Base-by-base conservation (phyloP, 768 basidiomycete species). In the Serendipita vermifera region DNA sequence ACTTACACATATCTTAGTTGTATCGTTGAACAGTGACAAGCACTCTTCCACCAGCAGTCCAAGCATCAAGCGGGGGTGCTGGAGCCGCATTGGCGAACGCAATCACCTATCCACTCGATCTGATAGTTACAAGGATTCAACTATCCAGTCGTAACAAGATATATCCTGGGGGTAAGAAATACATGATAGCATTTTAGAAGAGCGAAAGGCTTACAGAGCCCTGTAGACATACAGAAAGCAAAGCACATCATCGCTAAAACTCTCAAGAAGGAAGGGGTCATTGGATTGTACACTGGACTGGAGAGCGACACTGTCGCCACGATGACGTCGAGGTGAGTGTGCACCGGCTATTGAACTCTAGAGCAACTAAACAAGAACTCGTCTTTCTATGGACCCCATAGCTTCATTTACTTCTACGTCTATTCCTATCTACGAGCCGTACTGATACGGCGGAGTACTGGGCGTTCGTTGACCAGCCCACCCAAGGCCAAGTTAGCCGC, bases 341-440 rank as follows among this genome's bases (percentile, higher is more conserved):
- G 15, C 5, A 17, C n/a, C n/a, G 13, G 15, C 26, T 27, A 31
- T 35, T 15, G n/a, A 20, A 29, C 31, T 36, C 29, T 13, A 7
- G 5, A 17, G 2, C 26, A 6, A 20, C 35, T 22, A 29, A 15
- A 6, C 14, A 11, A 9, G 38, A n/a, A 3, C 56, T n/a, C n/a
- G n/a, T n/a, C n/a, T n/a, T n/a, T n/a, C n/a, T n/a, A n/a, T n/a
- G n/a, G n/a, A n/a, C n/a, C n/a, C n/a, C n/a, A n/a, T n/a, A 80
- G 79, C 62, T 81, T 82, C 61, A 68, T 80, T 55, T 82, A 80
- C 61, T 81, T 79, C 59, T 78, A 79, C 58, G 71, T 75, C 59
- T 81, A 80, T 62, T 72, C 79, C 0, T 72, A 74, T 58, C 69
- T 81, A 1, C 71, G 70, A 2, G 69, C 69, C 5, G 54, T 75